These are phyloP conservation scores for Ceratocystis variospora DNA, from an alignment of 2,329 filamentous ascomycete genomes.

Conservation along the genomic window DNA sequence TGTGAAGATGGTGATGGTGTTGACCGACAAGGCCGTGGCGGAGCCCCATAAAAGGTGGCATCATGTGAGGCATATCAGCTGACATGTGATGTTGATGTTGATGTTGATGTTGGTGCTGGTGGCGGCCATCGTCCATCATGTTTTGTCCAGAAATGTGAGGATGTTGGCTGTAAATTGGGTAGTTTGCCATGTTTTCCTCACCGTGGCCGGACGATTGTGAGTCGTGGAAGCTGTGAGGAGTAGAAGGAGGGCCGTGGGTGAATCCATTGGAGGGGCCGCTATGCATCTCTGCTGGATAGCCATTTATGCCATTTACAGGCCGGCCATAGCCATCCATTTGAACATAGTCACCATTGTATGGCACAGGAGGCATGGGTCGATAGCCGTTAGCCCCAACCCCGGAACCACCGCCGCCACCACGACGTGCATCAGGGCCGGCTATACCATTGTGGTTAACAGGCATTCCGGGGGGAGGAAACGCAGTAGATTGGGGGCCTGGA, in stretches of 20 bases:
- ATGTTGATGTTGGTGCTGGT: constrained; percentile 11
- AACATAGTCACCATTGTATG: constrained; percentile 28
- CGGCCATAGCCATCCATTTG: constrained; percentile 30
- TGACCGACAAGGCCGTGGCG: constrained; percentile 25
- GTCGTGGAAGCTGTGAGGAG: constrained; percentile 46
- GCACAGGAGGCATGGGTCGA: constrained; percentile 28
- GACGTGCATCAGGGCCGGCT: constrained; percentile 27
- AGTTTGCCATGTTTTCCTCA: constrained; percentile 28
- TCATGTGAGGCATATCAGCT: constrained; percentile 26
- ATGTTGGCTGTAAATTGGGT: constrained; percentile 7
- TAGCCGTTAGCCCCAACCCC: constrained; percentile 23
- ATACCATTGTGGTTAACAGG: constrained; percentile 20
- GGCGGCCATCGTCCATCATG: constrained; percentile 25
- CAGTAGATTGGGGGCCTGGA: constrained; percentile 37
- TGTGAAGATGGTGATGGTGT: constrained; percentile 20
- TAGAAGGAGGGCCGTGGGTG: constrained; percentile 37
- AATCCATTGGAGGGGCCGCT: constrained; percentile 12
- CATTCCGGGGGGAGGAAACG: constrained; percentile 36
- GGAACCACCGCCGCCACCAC: constrained; percentile 19
- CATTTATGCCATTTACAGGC: constrained; percentile 27
- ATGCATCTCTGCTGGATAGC: constrained; percentile 17
- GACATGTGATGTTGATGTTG: constrained; percentile 19
- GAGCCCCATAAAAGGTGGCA: constrained; percentile 24
- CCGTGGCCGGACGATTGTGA: constrained; percentile 43
- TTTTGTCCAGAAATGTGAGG: constrained; percentile 20